Conservation (phyloP, 495 filamentous ascomycete genomes). For the Aspergillus carlsbadensis region DNA sequence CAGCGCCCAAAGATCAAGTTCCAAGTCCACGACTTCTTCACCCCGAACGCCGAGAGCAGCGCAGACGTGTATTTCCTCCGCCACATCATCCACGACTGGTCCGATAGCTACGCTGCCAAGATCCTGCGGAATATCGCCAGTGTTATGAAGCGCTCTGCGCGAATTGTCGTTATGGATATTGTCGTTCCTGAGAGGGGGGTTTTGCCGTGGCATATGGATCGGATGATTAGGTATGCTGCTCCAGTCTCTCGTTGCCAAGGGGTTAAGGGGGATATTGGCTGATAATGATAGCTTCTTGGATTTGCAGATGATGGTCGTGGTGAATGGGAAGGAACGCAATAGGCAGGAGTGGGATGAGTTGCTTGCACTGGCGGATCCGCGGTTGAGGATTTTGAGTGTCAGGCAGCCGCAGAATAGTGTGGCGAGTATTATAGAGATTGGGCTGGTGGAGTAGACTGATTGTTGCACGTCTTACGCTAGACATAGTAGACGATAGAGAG, state of each 20-base stretch:
- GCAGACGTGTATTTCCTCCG: slow-evolving; percentile 4
- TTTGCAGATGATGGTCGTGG: slow-evolving; percentile 6
- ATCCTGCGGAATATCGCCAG: neutral
- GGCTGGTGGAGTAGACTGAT: neutral
- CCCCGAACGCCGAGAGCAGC: neutral
- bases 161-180: neutral
- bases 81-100: slow-evolving; percentile 7
- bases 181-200: neutral
- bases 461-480: too few species aligned
- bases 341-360: neutral
- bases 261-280: neutral
- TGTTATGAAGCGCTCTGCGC: neutral
- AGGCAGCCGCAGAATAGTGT: neutral
- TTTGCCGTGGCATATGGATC: neutral
- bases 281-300: neutral
- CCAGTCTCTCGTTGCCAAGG: too few species aligned
- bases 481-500: too few species aligned
- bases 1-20: neutral
- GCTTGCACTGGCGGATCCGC: neutral
- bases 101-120: neutral
- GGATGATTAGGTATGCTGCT: slow-evolving; percentile 1
- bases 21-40: slow-evolving; percentile 5
- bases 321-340: slow-evolving; percentile 2
- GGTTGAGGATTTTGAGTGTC: neutral
- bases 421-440: slow-evolving; percentile 1